Evolutionary conservation across 1,284 basidiomycete species (phyloP), one percentile per base, ranked within the genome.

Genomic region (Puccinia triticina): DNA sequence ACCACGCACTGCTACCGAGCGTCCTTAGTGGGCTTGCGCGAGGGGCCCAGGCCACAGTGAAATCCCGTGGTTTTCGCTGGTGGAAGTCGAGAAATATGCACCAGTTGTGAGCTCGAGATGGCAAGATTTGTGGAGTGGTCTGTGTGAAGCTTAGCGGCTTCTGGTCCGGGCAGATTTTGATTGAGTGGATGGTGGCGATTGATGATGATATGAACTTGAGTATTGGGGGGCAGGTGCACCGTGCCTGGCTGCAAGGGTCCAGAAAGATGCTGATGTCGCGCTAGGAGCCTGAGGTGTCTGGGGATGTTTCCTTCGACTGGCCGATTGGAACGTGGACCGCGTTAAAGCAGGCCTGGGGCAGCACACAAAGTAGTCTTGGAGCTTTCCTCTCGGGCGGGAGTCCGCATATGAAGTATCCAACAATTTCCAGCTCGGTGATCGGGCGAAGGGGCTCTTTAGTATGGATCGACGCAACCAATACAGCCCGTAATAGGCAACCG

Each of bases 401-500:
- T 72, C 69, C 43, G 69, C n/a, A 32, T 48, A 72, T 72, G 26
- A 72, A 50, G 23, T 29, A 48, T 72, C 16, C n/a, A 50, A 23
- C 43, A 50, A 43, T 29, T 29, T 72, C 16, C n/a, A 50, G n/a
- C 43, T 72, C 3, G 69, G 1, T 72, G 69, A 48, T 72, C 69
- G 48, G 46, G 69, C 69, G 48, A 29, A 72, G 46, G 43, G 46
- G 69, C 29, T 48, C 12, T 26, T 43, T 21, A 61, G 37, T 34
- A 21, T 66, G n/a, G 37, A 66, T 66, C 34, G 64, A 32, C 32
- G 37, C 32, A 18, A 66, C 64, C 64, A 66, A 32, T 66, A 66
- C 64, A 72, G 69, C 46, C 69, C 69, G 69, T 21, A 29, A 72
- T 34, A 72, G 69, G 69, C 69, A 72, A 72, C 69, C 37, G 23